Evolutionary conservation across 495 filamentous ascomycete genomes (phyloP).

Genomic region (Aspergillus nidulans): DNA sequence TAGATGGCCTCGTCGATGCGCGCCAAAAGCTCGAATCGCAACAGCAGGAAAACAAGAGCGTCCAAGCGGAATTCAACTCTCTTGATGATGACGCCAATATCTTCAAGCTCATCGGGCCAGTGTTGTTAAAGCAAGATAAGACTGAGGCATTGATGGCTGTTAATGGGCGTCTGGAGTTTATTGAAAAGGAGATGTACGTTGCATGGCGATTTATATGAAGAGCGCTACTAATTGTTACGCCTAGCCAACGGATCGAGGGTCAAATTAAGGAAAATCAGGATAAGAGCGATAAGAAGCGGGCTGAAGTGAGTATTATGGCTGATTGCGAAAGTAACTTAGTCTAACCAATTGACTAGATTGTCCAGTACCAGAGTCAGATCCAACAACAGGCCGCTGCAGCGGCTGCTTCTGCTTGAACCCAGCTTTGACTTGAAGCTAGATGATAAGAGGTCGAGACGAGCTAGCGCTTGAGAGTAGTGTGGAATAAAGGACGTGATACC

Average conservation of each 20-base stretch:
- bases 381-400: conserved; percentile 38
- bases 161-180: conserved; percentile 84
- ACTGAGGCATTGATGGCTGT: conserved; percentile 84
- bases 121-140: conserved; percentile 91
- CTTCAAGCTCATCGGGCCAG: conserved; percentile 91
- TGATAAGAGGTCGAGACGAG: background rate
- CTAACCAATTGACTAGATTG: conserved; percentile 31
- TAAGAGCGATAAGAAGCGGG: conserved; percentile 77
- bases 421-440: background rate
- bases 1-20: conserved; percentile 69
- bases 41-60: conserved; percentile 83
- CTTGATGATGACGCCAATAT: conserved; percentile 79
- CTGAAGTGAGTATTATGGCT: conserved; percentile 46
- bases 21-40: conserved; percentile 92
- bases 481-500: background rate
- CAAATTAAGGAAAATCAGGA: conserved; percentile 75
- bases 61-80: conserved; percentile 84
- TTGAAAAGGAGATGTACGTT: conserved; percentile 85
- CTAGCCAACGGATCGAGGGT: conserved; percentile 74
- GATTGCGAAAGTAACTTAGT: background rate
- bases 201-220: background rate
- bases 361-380: conserved; percentile 40
- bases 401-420: conserved; percentile 30
- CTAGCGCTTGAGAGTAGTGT: background rate
- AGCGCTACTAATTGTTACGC: background rate